phyloP scores from a whole-genome alignment of 176 grass and related monocot species.

The Areca catechu region DNA sequence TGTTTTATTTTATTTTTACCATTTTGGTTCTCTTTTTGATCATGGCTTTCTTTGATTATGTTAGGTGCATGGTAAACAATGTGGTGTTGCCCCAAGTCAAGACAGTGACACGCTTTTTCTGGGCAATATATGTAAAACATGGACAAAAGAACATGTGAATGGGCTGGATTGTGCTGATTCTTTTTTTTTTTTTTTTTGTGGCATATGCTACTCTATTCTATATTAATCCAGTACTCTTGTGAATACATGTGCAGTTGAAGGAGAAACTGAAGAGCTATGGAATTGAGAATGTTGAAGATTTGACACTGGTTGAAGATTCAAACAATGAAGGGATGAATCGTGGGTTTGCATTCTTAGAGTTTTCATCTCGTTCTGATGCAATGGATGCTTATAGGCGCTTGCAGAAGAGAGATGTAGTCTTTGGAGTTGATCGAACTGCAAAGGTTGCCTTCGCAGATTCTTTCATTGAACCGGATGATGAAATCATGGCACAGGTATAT shows the following conservation, averaged over 20 bases:
- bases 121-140: constrained; percentile 94
- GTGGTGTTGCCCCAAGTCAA: constrained; percentile 84
- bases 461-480: constrained; percentile 64
- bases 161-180: constrained; percentile 2
- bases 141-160: constrained; percentile 84
- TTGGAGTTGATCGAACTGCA: constrained; percentile 73
- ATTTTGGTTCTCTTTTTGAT: neutral
- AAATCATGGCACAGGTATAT: constrained; percentile 91
- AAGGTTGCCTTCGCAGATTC: constrained; percentile 97
- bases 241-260: constrained; percentile 48
- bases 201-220: neutral
- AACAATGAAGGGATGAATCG: constrained; percentile 81
- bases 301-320: constrained; percentile 58
- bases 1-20: neutral
- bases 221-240: neutral
- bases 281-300: constrained; percentile 76
- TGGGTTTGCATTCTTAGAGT: constrained; percentile 93
- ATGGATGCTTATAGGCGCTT: constrained; percentile 80
- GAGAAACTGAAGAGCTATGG: constrained; percentile 83
- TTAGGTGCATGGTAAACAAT: constrained; percentile 75
- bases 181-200: constrained; percentile 5
- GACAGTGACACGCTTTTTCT: constrained; percentile 94
- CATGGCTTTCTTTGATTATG: constrained; percentile 16
- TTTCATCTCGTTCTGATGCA: constrained; percentile 77
- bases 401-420: constrained; percentile 76